Conservation (phyloP, 129 eudicot genomes). For the Flaveria brownii region DNA sequence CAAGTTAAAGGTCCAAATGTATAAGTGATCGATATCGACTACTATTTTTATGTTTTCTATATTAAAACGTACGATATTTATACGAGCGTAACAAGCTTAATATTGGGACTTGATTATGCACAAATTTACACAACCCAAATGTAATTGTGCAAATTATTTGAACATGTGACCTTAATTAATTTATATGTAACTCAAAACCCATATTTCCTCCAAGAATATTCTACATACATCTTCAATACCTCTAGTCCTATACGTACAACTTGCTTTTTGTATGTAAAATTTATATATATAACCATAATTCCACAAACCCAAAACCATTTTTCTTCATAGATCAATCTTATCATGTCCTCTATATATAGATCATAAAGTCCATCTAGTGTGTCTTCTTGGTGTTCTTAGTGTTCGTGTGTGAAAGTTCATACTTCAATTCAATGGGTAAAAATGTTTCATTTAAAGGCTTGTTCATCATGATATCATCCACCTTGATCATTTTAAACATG, state of each 20-base stretch:
- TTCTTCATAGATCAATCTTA: not conserved
- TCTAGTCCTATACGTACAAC: not conserved
- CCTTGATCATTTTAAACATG: slow-evolving; percentile 30
- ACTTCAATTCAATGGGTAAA: not conserved
- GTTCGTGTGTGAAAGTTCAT: slow-evolving; percentile 16
- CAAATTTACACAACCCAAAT: not conserved
- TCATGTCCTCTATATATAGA: not conserved
- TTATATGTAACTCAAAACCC: not conserved
- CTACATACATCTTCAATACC: not conserved
- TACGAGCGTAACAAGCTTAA: too few species aligned
- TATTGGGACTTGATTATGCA: too few species aligned
- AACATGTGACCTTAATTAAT: not conserved
- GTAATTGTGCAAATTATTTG: not conserved
- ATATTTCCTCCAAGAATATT: not conserved
- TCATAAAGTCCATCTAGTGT: not conserved
- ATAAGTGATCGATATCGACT: too few species aligned
- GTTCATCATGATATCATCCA: slow-evolving; percentile 35
- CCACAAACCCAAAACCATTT: not conserved
- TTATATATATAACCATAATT: not conserved
- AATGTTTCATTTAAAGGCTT: slow-evolving; percentile 34
- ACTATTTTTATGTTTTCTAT: too few species aligned
- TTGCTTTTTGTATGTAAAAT: too few species aligned
- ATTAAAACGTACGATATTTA: too few species aligned
- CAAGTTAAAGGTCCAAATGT: too few species aligned
- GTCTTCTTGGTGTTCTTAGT: not conserved